Evolutionary conservation across 2,329 filamentous ascomycete species (phyloP), one percentile per base, ranked within the genome.

Genomic region (Monosporascus sp.): DNA sequence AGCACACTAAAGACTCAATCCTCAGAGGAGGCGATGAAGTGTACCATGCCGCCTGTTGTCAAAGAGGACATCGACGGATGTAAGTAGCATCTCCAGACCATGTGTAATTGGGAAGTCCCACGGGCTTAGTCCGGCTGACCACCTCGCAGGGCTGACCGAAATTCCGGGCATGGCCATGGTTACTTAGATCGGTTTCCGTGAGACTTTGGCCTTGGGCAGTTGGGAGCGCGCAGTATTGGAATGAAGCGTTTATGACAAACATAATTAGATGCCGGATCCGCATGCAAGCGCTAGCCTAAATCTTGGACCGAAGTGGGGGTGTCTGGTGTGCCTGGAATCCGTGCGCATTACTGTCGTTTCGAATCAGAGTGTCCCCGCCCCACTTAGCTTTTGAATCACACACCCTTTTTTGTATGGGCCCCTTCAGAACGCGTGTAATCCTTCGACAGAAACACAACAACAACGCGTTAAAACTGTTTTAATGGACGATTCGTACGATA

Each of bases 21-120:
- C 20, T 50, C 56, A 1, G 59, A 61, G 38, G 55, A 56, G n/a
- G 61, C 63, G n/a, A 65, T 63, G 59, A 60, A 59, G 50, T 64
- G 63, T 22, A 59, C 55, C 18, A 58, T 56, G 51, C 49, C 48
- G 7, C 55, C 24, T 28, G 51, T 57, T 28, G 60, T 61, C 14
- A 9, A 51, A 15, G 65, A 68, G 50, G 58, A 64, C 9, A 52
- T 64, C 17, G 65, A 68, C 37, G 63, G 64, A 57, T 68, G 65
- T 68, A 59, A 65, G 65, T 62, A 6, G 49, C 6, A 43, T 20
- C 37, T 18, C 35, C 9, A 35, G 17, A 11, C 7, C 28, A 38
- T 46, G 22, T 18, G 14, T 37, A 5, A 24, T 45, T 9, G 8
- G 7, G 41, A 35, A 1, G 9, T 37, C 37, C 38, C 24, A 5